Conservation (phyloP, 2,329 filamentous ascomycete genomes). For the Talaromyces sp. region DNA sequence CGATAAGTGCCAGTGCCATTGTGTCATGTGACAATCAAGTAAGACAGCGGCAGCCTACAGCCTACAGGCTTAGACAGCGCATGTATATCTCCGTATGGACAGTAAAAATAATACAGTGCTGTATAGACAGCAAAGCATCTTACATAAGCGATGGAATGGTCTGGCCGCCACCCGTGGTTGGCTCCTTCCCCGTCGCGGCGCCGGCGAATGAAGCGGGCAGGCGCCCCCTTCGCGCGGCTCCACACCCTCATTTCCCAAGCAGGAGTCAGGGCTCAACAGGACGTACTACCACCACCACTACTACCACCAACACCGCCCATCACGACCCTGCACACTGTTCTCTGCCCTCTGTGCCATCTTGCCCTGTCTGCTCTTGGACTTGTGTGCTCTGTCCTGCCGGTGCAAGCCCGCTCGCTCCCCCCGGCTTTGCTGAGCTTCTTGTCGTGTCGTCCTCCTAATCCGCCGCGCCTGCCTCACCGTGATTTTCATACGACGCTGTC, state of each 20-base stretch:
- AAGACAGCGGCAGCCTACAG: no score
- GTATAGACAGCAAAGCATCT: no score
- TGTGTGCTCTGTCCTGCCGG: background rate
- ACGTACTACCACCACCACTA: background rate
- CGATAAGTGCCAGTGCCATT: background rate
- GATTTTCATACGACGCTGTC: background rate
- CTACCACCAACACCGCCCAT: background rate
- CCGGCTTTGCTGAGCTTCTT: background rate
- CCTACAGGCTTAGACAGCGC: no score
- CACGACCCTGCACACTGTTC: background rate
- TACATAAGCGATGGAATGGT: background rate
- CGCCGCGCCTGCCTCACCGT: background rate
- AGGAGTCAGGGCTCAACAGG: conserved; percentile 2
- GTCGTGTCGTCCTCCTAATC: background rate
- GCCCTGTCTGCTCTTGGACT: background rate
- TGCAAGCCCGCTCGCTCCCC: background rate
- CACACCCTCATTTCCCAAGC: conserved; percentile 12
- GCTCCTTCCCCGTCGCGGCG: background rate
- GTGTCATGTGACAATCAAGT: no score
- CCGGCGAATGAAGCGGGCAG: conserved; percentile 1
- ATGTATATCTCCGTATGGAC: no score
- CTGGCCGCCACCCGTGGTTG: conserved; percentile 1
- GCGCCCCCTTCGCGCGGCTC: background rate
- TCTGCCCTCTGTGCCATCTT: background rate
- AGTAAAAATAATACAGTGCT: no score